phyloP scores from a whole-genome alignment of 768 basidiomycete genomes.

The Gymnopilus dilepis region DNA sequence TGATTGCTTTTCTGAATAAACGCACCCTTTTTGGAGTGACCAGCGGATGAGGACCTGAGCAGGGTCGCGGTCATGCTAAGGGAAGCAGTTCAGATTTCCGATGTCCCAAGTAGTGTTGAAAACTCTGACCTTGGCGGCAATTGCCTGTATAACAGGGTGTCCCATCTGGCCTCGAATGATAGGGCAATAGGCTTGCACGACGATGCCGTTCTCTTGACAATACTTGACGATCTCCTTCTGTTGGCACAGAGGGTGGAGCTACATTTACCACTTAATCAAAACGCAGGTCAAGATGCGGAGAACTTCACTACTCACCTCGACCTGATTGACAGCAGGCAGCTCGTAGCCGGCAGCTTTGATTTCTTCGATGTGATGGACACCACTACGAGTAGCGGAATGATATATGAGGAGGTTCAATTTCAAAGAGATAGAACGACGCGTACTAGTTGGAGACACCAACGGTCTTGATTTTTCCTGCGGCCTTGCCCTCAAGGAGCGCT shows the following conservation, averaged over 20 bases:
- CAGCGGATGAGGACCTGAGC: constrained; percentile 89
- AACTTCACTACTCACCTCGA: constrained; percentile 57
- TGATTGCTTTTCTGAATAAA: constrained; percentile 2
- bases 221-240: constrained; percentile 80
- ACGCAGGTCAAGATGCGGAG: not conserved
- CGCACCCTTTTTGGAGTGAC: constrained; percentile 86
- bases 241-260: constrained; percentile 86
- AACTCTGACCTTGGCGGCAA: constrained; percentile 59
- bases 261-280: not conserved
- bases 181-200: constrained; percentile 79
- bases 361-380: constrained; percentile 75
- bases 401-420: not conserved
- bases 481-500: constrained; percentile 65
- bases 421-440: constrained; percentile 25
- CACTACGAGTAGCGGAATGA: constrained; percentile 42
- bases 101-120: not conserved
- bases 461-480: constrained; percentile 66
- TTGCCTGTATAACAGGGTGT: constrained; percentile 53
- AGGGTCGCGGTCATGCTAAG: constrained; percentile 60
- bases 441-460: constrained; percentile 89
- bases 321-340: constrained; percentile 78
- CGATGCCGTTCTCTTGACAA: constrained; percentile 63
- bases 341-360: constrained; percentile 66
- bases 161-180: constrained; percentile 66
- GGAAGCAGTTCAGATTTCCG: not conserved